Base-by-base conservation (phyloP, 1,139 yeast genomes). In the Arxiozyma heterogenica region DNA sequence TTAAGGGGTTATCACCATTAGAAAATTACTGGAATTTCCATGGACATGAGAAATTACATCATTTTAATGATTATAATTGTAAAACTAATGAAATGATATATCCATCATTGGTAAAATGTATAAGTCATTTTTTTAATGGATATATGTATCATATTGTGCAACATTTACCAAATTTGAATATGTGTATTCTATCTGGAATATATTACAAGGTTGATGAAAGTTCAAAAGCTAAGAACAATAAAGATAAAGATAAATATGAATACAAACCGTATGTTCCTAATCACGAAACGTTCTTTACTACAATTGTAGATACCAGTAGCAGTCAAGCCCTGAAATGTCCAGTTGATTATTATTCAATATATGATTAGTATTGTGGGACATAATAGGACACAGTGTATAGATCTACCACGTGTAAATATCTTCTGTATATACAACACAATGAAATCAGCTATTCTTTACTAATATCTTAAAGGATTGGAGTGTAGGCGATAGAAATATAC, bases 1-100 rank as follows among this genome's bases (percentile, higher is more conserved):
- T 57, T 1, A 59, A 64, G 20, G 55, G 59, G 1, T 54, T 54
- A 12, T 69, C 77, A 0, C 72, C 74, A 1, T 55, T 64, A 6
- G 59, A 63, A n/a, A 62, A 63, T n/a, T 57, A 53, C 15, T 77
- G 80, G 80, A 64, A 73, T 52, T 70, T 76, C 58, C 80, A 76
- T 59, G 74, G 74, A 1, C 70, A 67, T 56, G 67, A 71, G 51
- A 57, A 62, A 46, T 62, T 75, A 51, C 65, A 68, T 18, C 74
- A 75, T 52, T 67, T 68, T 48, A 64, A 65, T 2, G 70, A 64
- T 23, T 66, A 66, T 51, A 63, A 66, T 1, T 76, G 80, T 54
- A 58, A 65, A 62, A 55, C 66, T 64, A 62, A 69, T 60, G 60
- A 70, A 58, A 51, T 69, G 59, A 58, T 64, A 5, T 71, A 63